phyloP scores from a whole-genome alignment of 305 asterid genomes.

The Solanum chacoense region DNA sequence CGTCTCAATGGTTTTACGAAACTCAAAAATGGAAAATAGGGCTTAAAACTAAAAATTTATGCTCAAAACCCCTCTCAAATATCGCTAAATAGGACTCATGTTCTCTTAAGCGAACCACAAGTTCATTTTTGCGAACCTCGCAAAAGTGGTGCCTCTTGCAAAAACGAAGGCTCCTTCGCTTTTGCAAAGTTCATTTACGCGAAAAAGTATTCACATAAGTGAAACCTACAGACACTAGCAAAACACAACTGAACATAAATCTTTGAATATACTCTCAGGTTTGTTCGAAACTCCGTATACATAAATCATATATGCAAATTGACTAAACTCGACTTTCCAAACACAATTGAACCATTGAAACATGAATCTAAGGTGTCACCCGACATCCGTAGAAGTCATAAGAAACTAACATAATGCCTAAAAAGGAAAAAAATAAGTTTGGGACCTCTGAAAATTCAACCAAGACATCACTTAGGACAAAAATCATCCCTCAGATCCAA shows the following conservation, averaged over 20 bases:
- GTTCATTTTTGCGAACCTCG: too few relatives aligned
- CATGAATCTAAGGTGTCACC: not conserved
- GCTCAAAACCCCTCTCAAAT: not conserved
- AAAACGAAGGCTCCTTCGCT: not conserved
- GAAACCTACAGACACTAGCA: not conserved
- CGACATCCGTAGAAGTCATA: not conserved
- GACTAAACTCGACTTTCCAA: not conserved
- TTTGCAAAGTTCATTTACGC: too few relatives aligned
- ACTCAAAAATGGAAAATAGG: not conserved
- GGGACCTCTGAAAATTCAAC: not conserved
- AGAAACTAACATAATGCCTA: not conserved
- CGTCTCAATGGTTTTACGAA: not conserved
- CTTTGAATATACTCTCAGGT: not conserved
- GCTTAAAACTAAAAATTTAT: not conserved
- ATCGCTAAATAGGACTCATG: not conserved
- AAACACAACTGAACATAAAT: not conserved
- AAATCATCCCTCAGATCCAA: not conserved
- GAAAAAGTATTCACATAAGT: not conserved
- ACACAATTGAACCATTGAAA: not conserved
- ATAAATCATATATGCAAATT: not conserved
- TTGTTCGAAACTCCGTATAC: not conserved
- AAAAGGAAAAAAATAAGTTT: too few relatives aligned
- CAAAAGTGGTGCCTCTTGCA: not conserved
- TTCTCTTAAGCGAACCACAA: not conserved
- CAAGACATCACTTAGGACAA: not conserved